phyloP scores from a whole-genome alignment of 2,329 filamentous ascomycete genomes.

The Stenocarpella maydis region DNA sequence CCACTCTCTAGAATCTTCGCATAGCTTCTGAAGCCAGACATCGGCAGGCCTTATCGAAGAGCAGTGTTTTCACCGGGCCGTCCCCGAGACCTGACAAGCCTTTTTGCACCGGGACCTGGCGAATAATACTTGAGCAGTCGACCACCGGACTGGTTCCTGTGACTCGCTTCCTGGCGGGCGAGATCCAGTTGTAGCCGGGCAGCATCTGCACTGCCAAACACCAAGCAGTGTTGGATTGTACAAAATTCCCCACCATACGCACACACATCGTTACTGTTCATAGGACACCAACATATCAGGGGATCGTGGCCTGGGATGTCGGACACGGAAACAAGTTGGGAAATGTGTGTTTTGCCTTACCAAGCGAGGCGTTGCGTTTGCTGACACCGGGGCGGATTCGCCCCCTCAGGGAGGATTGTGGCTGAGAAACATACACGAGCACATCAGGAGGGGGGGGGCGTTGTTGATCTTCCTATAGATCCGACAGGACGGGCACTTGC shows the following conservation, averaged over 20 bases:
- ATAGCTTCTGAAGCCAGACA: slow-evolving; percentile 8
- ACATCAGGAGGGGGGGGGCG: slow-evolving; percentile 14
- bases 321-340: neutral
- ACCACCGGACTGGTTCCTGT: neutral
- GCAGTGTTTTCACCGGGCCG: slow-evolving; percentile 5
- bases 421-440: slow-evolving; percentile 4
- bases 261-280: slow-evolving; percentile 16
- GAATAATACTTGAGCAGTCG: neutral
- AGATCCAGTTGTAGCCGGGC: slow-evolving; percentile 10
- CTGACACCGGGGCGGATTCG: neutral
- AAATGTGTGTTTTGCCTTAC: slow-evolving; percentile 6
- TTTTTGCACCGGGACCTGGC: neutral
- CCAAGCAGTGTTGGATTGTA: slow-evolving; percentile 11
- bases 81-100: neutral
- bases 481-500: slow-evolving; percentile 10
- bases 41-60: slow-evolving; percentile 8
- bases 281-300: slow-evolving; percentile 1
- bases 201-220: neutral
- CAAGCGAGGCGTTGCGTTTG: slow-evolving; percentile 29
- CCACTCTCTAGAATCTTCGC: neutral
- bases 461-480: slow-evolving; percentile 8
- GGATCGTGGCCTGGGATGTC: neutral
- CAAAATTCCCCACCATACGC: neutral
- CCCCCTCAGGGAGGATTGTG: no score
- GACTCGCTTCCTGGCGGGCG: neutral